These are phyloP conservation scores for Cercospora janseana DNA, from an alignment of 2,329 filamentous ascomycete species.

Conservation along the genomic window DNA sequence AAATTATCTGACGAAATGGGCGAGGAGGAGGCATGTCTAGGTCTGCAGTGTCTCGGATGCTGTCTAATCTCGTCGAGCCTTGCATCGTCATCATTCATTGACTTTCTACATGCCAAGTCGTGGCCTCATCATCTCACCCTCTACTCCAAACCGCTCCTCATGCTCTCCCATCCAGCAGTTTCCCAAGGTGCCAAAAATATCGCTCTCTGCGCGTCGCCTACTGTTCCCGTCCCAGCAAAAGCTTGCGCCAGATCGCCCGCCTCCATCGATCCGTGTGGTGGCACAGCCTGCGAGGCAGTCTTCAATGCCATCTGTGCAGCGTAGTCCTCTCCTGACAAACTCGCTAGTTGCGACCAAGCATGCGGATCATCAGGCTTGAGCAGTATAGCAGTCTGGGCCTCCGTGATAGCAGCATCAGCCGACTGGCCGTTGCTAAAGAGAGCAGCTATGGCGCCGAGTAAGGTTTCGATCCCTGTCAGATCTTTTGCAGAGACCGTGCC, in stretches of 20 bases:
- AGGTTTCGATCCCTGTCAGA: constrained; percentile 67
- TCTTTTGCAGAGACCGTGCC: constrained; percentile 59
- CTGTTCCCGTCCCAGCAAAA: constrained; percentile 69
- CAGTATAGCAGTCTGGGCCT: constrained; percentile 75
- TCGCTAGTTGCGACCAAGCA: constrained; percentile 75
- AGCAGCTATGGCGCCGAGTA: constrained; percentile 71
- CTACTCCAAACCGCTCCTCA: constrained; percentile 19
- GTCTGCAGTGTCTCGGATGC: no score
- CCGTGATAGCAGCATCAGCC: constrained; percentile 54
- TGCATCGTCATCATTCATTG: no score
- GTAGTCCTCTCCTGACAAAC: constrained; percentile 54
- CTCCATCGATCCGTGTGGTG: constrained; percentile 67
- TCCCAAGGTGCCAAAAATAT: constrained; percentile 80
- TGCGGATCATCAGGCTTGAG: constrained; percentile 74
- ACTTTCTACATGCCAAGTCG: not conserved
- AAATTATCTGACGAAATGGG: constrained; percentile 26
- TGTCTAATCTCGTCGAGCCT: not conserved
- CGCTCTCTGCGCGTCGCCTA: constrained; percentile 72
- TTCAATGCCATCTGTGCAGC: constrained; percentile 75
- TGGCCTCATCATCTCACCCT: not conserved
- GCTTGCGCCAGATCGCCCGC: constrained; percentile 69
- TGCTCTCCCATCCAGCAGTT: constrained; percentile 22
- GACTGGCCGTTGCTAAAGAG: constrained; percentile 42
- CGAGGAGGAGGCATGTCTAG: constrained; percentile 27
- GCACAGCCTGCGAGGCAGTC: constrained; percentile 71